These are phyloP conservation scores for Coprinellus aureogranulatus DNA, from an alignment of 768 basidiomycete species.

Conservation along the genomic window DNA sequence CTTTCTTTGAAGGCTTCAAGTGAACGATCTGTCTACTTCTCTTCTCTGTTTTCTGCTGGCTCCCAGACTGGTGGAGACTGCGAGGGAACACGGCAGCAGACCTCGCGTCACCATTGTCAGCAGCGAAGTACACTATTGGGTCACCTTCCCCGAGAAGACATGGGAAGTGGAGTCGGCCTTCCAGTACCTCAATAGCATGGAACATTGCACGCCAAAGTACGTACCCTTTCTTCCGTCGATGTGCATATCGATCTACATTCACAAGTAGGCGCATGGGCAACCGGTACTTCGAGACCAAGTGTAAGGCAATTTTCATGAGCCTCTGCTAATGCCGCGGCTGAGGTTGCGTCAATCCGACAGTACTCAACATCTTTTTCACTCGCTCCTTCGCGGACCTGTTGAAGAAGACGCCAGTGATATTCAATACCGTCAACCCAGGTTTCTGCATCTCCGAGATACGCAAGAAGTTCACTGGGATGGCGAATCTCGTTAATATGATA, in stretches of 20 bases:
- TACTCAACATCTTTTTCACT: conserved; percentile 40
- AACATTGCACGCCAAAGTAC: conserved; percentile 21
- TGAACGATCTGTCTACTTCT: conserved; percentile 40
- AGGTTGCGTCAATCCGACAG: conserved; percentile 19
- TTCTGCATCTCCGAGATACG: conserved; percentile 39
- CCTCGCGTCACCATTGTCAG: conserved; percentile 38
- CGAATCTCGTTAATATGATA: conserved; percentile 17
- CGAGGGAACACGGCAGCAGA: conserved; percentile 20
- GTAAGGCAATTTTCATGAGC: neutral
- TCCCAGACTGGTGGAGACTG: conserved; percentile 37
- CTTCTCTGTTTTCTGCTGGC: conserved; percentile 39
- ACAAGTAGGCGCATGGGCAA: neutral
- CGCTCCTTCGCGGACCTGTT: conserved; percentile 36
- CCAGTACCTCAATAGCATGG: conserved; percentile 25
- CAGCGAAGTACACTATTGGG: conserved; percentile 37
- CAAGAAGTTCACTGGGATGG: conserved; percentile 16
- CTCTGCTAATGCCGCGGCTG: no score
- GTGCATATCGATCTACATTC: neutral
- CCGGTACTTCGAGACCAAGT: conserved; percentile 7
- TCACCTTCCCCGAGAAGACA: conserved; percentile 19
- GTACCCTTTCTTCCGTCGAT: neutral
- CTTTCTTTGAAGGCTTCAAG: conserved; percentile 35
- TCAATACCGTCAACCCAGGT: conserved; percentile 43
- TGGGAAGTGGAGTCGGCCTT: conserved; percentile 23
- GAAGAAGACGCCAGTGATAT: conserved; percentile 25